Evolutionary conservation across 2,329 filamentous ascomycete genomes (phyloP).

Genomic region (Talaromyces sp.): DNA sequence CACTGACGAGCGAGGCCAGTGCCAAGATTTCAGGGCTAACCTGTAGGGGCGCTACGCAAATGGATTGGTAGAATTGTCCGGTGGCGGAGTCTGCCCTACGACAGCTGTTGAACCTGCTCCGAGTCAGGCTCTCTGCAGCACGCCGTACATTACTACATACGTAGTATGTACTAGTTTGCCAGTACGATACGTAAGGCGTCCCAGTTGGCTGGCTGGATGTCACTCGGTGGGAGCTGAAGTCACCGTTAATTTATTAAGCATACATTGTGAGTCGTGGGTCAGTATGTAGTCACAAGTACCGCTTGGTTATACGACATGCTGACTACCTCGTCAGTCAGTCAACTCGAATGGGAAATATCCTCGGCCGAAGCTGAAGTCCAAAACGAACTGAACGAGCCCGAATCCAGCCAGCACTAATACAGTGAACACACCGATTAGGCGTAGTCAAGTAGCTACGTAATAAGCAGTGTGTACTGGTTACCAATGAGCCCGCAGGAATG

Average conservation of each 20-base stretch:
- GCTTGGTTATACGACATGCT: background rate
- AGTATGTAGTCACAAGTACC: background rate
- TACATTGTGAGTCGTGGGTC: background rate
- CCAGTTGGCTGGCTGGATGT: background rate
- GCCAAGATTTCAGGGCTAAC: background rate
- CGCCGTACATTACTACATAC: background rate
- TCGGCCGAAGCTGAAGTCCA: background rate
- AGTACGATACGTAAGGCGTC: background rate
- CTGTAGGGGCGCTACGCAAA: background rate
- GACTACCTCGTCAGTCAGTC: slow-evolving; percentile 3
- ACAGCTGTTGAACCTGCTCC: slow-evolving; percentile 5
- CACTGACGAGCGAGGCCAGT: slow-evolving; percentile 2
- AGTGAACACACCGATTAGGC: background rate
- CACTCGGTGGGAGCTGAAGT: background rate
- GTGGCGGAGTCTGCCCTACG: slow-evolving; percentile 18
- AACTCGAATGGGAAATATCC: background rate
- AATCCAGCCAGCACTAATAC: background rate
- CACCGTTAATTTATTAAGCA: background rate
- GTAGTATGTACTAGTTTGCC: too few species aligned
- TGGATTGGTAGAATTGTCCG: background rate
- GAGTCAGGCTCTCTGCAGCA: background rate
- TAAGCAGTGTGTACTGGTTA: background rate
- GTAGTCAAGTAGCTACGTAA: background rate
- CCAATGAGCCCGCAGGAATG: background rate
- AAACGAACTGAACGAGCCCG: background rate